Conservation (phyloP, 257 asterid species). For the Scutellaria barbata region DNA sequence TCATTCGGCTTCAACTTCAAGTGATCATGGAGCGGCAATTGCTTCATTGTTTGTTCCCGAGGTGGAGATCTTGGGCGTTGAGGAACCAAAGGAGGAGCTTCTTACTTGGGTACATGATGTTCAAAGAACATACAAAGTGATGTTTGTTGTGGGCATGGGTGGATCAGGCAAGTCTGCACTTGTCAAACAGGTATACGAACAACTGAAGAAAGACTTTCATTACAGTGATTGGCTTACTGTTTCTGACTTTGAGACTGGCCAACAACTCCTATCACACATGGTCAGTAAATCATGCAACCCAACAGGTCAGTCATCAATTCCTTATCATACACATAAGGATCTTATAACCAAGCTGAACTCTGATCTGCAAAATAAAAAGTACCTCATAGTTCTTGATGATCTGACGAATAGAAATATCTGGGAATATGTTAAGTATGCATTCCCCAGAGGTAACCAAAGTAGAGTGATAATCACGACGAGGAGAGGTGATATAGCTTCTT, state of each 20-base stretch:
- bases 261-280: not conserved
- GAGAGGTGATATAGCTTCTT: conserved; percentile 35
- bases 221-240: conserved; percentile 34
- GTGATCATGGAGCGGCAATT: not conserved
- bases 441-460: conserved; percentile 14
- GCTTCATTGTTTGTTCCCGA: conserved; percentile 14
- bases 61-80: conserved; percentile 29
- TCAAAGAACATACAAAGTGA: not conserved
- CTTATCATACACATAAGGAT: not conserved
- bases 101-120: conserved; percentile 24
- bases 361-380: conserved; percentile 19
- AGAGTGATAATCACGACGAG: conserved; percentile 39
- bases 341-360: not conserved
- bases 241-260: not conserved
- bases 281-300: not conserved
- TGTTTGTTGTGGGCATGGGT: conserved; percentile 34
- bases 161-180: conserved; percentile 40
- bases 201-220: conserved; percentile 23
- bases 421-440: conserved; percentile 18
- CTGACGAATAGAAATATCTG: conserved; percentile 27
- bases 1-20: not conserved
- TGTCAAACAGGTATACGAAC: conserved; percentile 26
- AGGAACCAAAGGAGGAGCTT: conserved; percentile 5
- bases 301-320: not conserved
- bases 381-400: conserved; percentile 38